phyloP scores from a whole-genome alignment of 345 rosid genomes.

The Cardiospermum halicacabum region DNA sequence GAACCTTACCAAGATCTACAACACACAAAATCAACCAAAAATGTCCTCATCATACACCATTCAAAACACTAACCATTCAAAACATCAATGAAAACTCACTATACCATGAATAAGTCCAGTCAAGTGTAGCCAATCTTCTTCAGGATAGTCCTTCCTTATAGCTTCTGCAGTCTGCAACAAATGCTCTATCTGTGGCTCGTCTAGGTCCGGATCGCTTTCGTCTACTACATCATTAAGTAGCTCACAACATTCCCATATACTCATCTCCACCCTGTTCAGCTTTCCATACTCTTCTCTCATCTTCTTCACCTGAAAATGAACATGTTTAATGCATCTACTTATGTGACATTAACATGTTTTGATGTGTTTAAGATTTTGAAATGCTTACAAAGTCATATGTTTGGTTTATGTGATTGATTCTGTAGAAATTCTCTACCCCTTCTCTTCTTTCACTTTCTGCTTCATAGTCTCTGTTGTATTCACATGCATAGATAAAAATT shows the following conservation, averaged over 20 bases:
- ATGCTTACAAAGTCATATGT: constrained; percentile 68
- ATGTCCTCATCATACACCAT: too few species aligned
- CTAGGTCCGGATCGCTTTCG: constrained; percentile 73
- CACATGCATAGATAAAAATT: background rate
- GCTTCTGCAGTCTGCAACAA: constrained; percentile 66
- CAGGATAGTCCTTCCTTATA: constrained; percentile 52
- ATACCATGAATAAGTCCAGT: constrained; percentile 63
- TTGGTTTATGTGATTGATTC: constrained; percentile 68
- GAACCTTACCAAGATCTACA: constrained; percentile 81
- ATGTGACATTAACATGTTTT: background rate
- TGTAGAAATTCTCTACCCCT: constrained; percentile 72
- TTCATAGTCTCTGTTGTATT: constrained; percentile 52
- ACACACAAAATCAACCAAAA: background rate
- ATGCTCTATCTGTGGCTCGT: constrained; percentile 64
- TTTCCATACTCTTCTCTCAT: constrained; percentile 50
- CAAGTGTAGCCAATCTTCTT: constrained; percentile 61
- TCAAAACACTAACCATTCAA: too few species aligned
- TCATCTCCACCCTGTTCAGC: constrained; percentile 46
- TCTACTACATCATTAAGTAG: constrained; percentile 60
- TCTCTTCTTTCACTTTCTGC: constrained; percentile 67
- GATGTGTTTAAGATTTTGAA: background rate
- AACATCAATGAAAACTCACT: background rate
- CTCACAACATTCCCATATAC: constrained; percentile 75
- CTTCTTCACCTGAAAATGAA: constrained; percentile 29
- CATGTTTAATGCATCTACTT: background rate